phyloP scores from a whole-genome alignment of 2,329 filamentous ascomycete genomes.

The Pyrenophora tritici-repentis region DNA sequence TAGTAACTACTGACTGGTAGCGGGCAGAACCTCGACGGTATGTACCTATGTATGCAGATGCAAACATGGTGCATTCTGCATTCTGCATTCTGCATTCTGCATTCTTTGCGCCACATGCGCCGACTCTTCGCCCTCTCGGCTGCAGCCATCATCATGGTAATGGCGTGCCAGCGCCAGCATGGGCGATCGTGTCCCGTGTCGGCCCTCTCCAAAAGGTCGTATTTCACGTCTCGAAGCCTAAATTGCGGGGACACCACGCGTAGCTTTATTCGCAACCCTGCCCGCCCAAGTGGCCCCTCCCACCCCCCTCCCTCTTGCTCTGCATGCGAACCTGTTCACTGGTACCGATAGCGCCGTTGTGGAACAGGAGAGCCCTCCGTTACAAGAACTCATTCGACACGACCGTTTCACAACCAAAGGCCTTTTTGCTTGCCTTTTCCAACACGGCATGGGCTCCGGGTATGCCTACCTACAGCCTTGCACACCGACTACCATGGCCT shows the following conservation, averaged over 20 bases:
- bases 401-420: slow-evolving; percentile 16
- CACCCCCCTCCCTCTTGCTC: not conserved
- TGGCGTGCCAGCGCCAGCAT: slow-evolving; percentile 12
- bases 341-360: slow-evolving; percentile 25
- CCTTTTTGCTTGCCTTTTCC: slow-evolving; percentile 3
- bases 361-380: slow-evolving; percentile 28
- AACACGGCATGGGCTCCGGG: no score
- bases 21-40: slow-evolving; percentile 20
- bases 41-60: no score
- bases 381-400: slow-evolving; percentile 15
- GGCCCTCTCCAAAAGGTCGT: not conserved
- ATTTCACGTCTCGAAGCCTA: slow-evolving; percentile 29
- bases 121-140: not conserved
- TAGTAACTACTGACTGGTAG: no score
- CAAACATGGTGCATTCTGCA: no score
- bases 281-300: slow-evolving; percentile 10
- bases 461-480: not conserved
- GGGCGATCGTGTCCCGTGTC: slow-evolving; percentile 17
- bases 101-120: no score
- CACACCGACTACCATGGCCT: no score
- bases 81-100: no score
- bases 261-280: slow-evolving; percentile 20
- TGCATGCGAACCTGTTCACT: slow-evolving; percentile 29
- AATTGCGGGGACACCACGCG: slow-evolving; percentile 38
- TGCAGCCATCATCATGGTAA: slow-evolving; percentile 3